phyloP scores from a whole-genome alignment of 805 yeast species.

The Candida koratica region DNA sequence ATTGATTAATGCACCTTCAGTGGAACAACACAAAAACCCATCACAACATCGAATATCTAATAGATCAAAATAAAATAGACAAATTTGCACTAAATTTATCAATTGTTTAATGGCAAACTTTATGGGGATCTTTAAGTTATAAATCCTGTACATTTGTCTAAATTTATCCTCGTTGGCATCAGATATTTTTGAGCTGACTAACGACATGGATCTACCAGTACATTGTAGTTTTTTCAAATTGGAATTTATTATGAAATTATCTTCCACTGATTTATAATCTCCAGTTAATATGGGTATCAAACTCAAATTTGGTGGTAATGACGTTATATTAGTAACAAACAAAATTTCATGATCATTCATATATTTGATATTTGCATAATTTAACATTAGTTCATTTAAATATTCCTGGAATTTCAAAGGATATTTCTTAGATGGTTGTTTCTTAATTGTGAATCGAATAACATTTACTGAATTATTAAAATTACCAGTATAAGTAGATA shows the following conservation, averaged over 20 bases:
- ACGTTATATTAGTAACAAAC: conserved; percentile 78
- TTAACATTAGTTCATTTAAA: conserved; percentile 59
- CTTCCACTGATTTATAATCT: conserved; percentile 47
- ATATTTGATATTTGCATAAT: conserved; percentile 66
- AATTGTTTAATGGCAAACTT: conserved; percentile 70
- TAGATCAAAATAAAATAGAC: conserved; percentile 72
- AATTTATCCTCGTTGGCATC: conserved; percentile 81
- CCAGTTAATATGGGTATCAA: conserved; percentile 69
- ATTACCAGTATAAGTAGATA: conserved; percentile 86
- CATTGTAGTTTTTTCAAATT: conserved; percentile 75
- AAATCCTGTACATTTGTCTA: conserved; percentile 64
- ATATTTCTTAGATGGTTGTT: conserved; percentile 45
- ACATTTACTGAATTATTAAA: conserved; percentile 59
- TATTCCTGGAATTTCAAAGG: conserved; percentile 53
- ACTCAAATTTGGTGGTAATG: conserved; percentile 70
- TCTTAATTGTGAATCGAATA: conserved; percentile 50
- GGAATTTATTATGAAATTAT: conserved; percentile 65
- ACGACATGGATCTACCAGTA: conserved; percentile 77
- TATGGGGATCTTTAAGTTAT: conserved; percentile 47
- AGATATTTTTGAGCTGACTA: conserved; percentile 61
- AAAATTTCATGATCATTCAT: conserved; percentile 32
- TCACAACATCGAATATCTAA: conserved; percentile 70
- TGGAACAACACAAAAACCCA: conserved; percentile 76
- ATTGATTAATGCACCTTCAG: conserved; percentile 61
- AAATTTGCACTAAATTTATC: conserved; percentile 68